phyloP scores from a whole-genome alignment of 805 yeast species.

The Myxozyma neglecta region DNA sequence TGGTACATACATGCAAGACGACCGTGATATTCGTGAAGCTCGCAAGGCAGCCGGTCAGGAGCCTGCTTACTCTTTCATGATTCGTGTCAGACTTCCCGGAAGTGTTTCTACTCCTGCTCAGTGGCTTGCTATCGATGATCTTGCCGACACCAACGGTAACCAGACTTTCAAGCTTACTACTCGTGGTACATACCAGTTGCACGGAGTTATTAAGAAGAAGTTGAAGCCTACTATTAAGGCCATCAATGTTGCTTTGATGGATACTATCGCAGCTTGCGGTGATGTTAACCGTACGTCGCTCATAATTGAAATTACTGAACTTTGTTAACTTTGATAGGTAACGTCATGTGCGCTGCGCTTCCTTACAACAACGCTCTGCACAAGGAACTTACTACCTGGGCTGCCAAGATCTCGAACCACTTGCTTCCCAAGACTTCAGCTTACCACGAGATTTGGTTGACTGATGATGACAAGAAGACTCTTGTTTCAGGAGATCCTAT shows the following conservation, averaged over 20 bases:
- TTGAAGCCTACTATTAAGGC: slow-evolving; percentile 89
- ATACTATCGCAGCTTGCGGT: slow-evolving; percentile 97
- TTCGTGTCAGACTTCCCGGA: slow-evolving; percentile 92
- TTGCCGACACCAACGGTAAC: slow-evolving; percentile 79
- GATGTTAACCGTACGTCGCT: slow-evolving; percentile 72
- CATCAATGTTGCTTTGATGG: slow-evolving; percentile 86
- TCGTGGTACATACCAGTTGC: slow-evolving; percentile 95
- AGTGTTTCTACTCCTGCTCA: slow-evolving; percentile 85
- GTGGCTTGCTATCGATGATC: slow-evolving; percentile 81
- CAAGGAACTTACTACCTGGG: slow-evolving; percentile 63
- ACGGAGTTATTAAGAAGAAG: slow-evolving; percentile 88
- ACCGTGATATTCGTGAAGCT: slow-evolving; percentile 90
- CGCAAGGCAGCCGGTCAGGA: slow-evolving; percentile 90
- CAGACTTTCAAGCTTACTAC: slow-evolving; percentile 93
- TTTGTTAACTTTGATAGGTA: slow-evolving; percentile 42
- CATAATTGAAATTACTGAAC: not conserved
- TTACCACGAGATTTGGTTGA: slow-evolving; percentile 93
- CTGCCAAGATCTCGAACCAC: slow-evolving; percentile 70
- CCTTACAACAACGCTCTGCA: slow-evolving; percentile 85
- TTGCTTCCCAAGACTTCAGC: slow-evolving; percentile 90
- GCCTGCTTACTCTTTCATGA: slow-evolving; percentile 97
- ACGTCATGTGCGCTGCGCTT: slow-evolving; percentile 88
- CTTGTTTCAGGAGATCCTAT: slow-evolving; percentile 84
- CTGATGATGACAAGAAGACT: slow-evolving; percentile 75
- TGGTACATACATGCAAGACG: slow-evolving; percentile 98